Conservation (phyloP, 225 moss, liverwort and hornwort genomes). For the Sphagnum tenellum region DNA sequence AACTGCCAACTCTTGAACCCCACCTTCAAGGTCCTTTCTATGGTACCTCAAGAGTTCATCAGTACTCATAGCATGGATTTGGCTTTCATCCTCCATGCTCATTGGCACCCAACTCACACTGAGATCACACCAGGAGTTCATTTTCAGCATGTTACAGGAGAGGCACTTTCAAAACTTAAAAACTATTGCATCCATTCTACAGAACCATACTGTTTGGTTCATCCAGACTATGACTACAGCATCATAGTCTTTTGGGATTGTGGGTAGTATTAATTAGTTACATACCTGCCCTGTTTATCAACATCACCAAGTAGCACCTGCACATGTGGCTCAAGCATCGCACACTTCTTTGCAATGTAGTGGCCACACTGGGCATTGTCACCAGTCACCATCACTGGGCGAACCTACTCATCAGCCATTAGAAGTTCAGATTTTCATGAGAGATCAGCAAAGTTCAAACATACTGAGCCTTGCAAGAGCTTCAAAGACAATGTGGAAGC, state of each 20-base stretch:
- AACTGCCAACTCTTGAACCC: constrained; percentile 66
- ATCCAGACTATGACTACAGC: too few relatives aligned
- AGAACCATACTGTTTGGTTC: too few relatives aligned
- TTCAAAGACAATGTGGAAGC: too few relatives aligned
- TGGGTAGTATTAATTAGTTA: background rate
- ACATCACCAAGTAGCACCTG: constrained; percentile 59
- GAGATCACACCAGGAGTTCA: background rate
- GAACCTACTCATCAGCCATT: constrained; percentile 39
- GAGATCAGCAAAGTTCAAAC: too few relatives aligned
- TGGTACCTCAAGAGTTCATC: constrained; percentile 56
- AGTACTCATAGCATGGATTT: constrained; percentile 31
- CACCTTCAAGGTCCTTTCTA: constrained; percentile 52
- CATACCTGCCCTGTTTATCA: constrained; percentile 56
- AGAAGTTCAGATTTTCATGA: too few relatives aligned
- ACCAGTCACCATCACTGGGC: constrained; percentile 87
- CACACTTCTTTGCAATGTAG: constrained; percentile 60
- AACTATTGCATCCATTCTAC: too few relatives aligned
- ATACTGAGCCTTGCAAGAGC: too few relatives aligned
- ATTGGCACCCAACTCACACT: constrained; percentile 61
- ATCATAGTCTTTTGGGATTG: too few relatives aligned
- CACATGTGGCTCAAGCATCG: constrained; percentile 52
- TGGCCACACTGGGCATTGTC: constrained; percentile 88
- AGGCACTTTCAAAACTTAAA: too few relatives aligned
- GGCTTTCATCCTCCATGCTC: constrained; percentile 27
- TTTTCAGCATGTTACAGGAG: too few relatives aligned